Evolutionary conservation across 805 yeast species (phyloP), one percentile per base, ranked within the genome.

Genomic region (Helenozyma rhizophorensis): DNA sequence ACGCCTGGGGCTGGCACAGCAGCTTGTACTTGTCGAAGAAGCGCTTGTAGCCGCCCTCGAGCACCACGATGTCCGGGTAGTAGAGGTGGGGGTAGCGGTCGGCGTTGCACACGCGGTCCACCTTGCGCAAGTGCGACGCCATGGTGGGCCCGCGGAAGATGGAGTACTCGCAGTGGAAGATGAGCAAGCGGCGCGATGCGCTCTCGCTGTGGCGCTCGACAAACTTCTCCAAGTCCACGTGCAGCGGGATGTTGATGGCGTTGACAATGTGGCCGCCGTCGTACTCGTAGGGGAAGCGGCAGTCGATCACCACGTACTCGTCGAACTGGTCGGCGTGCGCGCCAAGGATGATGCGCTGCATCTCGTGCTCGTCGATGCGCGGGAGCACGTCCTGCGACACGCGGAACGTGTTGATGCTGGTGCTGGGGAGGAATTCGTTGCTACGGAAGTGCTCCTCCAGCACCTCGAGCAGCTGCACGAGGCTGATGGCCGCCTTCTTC

Each of bases 161-260:
- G 23, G 94, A 82, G 56, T 87, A 90, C 60, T 93, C 98, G 61
- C 98, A 93, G 59, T 93, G 97, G 65, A 93, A 90, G 9, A 93
- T 70, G 6, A 90, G 56, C 34, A 93, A 62, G 14, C 67, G 68
- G 13, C 64, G 68, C 9, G 4, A 4, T 25, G 47, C 51, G 14
- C 47, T 45, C 18, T 41, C 29, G 21, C 13, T 13, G 19, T 22
- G 28, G 46, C 47, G 15, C 72, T 38, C 34, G 19, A 56, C 61
- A 42, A 88, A 71, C 29, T 57, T 54, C 48, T 86, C 95, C 26
- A 90, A 63, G 30, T 76, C 82, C 34, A 73, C 74, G 45, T 82
- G 80, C 23, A 82, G 73, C 25, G 83, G 77, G 19, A 88, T 68
- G 55, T 90, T 93, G 33, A 84, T 48, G 6, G 97, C 95, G 28